Conservation (phyloP, 169 alveolate genomes). For the Plasmodium vinckei region DNA sequence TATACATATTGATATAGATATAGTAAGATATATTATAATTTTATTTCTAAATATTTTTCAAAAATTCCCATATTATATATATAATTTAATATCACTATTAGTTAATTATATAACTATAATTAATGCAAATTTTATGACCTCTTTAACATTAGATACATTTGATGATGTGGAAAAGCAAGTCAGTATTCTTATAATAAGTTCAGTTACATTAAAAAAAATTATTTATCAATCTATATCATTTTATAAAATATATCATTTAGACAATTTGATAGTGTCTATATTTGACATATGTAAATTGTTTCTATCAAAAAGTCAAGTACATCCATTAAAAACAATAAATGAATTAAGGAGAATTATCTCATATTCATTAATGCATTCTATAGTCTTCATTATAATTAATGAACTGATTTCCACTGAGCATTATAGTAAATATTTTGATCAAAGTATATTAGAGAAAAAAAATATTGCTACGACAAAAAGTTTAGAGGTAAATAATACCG, state of each 20-base stretch:
- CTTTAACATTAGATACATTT: slow-evolving; percentile 73
- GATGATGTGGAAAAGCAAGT: slow-evolving; percentile 76
- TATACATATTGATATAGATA: slow-evolving; percentile 58
- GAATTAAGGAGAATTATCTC: slow-evolving; percentile 72
- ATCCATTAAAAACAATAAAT: slow-evolving; percentile 68
- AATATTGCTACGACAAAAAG: neutral
- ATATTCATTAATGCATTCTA: slow-evolving; percentile 54
- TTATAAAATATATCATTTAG: slow-evolving; percentile 50
- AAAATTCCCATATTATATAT: slow-evolving; percentile 56
- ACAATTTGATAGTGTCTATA: slow-evolving; percentile 52
- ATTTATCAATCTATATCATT: slow-evolving; percentile 22
- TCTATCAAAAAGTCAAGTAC: slow-evolving; percentile 68
- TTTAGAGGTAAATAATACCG: neutral
- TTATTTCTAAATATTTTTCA: slow-evolving; percentile 43
- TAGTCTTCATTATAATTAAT: slow-evolving; percentile 6
- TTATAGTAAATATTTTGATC: neutral
- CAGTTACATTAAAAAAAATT: slow-evolving; percentile 51
- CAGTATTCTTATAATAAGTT: slow-evolving; percentile 63
- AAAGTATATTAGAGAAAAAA: neutral
- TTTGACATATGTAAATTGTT: slow-evolving; percentile 73
- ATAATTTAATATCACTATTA: slow-evolving; percentile 65
- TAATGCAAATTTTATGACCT: slow-evolving; percentile 76
- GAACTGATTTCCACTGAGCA: slow-evolving; percentile 28
- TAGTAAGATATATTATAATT: slow-evolving; percentile 46
- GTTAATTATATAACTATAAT: slow-evolving; percentile 71